Conservation (phyloP, 2,329 filamentous ascomycete genomes). For the Fusarium sp. region DNA sequence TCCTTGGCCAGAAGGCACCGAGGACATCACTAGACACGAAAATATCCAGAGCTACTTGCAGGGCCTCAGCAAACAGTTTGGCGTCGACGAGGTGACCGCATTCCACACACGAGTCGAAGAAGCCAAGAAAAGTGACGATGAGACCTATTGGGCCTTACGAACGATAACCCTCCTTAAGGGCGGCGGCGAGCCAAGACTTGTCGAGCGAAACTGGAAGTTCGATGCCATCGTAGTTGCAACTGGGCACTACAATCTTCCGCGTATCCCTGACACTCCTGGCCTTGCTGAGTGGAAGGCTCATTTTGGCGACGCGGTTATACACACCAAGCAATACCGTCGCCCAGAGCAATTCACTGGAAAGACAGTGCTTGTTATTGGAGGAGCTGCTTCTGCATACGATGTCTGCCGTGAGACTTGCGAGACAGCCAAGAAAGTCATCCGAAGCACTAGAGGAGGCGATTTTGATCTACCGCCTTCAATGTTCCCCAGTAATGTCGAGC, state of each 20-base stretch:
- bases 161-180: conserved; percentile 57
- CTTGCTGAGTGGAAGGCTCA: conserved; percentile 65
- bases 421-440: conserved; percentile 54
- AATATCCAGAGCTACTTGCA: conserved; percentile 70
- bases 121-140: conserved; percentile 56
- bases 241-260: conserved; percentile 74
- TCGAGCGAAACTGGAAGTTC: conserved; percentile 57
- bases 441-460: conserved; percentile 65
- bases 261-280: conserved; percentile 69
- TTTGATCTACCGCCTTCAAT: conserved; percentile 67
- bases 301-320: conserved; percentile 65
- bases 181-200: conserved; percentile 36
- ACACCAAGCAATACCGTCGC: conserved; percentile 78
- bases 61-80: conserved; percentile 62
- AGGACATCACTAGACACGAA: conserved; percentile 67
- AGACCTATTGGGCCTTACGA: conserved; percentile 61
- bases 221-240: conserved; percentile 74
- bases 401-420: conserved; percentile 55
- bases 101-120: conserved; percentile 70
- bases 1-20: conserved; percentile 68
- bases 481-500: conserved; percentile 63
- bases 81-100: conserved; percentile 60
- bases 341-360: conserved; percentile 68
- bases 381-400: conserved; percentile 57
- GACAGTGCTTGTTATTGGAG: conserved; percentile 64